Conservation (phyloP, 768 basidiomycete genomes). For the Tricholomella constricta region DNA sequence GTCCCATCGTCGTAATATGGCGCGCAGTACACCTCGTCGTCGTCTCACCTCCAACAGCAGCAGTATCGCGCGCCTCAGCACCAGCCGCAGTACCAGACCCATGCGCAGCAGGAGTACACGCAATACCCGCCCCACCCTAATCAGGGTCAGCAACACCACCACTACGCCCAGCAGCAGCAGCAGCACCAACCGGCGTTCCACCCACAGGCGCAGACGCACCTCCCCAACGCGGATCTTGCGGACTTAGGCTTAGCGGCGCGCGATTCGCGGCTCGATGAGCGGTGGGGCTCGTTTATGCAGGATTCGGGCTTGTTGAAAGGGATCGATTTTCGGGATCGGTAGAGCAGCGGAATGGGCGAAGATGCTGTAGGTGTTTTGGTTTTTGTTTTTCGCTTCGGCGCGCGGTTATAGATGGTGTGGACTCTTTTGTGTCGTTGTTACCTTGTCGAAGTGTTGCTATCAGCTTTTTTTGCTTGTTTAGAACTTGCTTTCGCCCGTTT, state of each 20-base stretch:
- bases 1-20: background rate
- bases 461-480: too few species aligned
- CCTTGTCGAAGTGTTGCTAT: too few species aligned
- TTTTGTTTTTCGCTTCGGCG: too few species aligned
- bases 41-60: background rate
- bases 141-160: slow-evolving; percentile 19
- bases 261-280: slow-evolving; percentile 54
- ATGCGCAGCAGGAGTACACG: slow-evolving; percentile 16
- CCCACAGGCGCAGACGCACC: slow-evolving; percentile 15
- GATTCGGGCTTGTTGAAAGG: slow-evolving; percentile 47
- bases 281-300: slow-evolving; percentile 65
- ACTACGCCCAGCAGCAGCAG: slow-evolving; percentile 7
- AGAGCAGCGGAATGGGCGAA: too few species aligned
- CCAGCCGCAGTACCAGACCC: slow-evolving; percentile 10
- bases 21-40: background rate
- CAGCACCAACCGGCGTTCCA: slow-evolving; percentile 7
- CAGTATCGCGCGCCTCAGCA: slow-evolving; percentile 1
- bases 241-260: slow-evolving; percentile 62
- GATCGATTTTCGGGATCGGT: slow-evolving; percentile 20
- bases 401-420: too few species aligned
- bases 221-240: slow-evolving; percentile 47
- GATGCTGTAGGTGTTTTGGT: too few species aligned
- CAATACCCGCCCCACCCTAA: slow-evolving; percentile 18
- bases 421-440: too few species aligned
- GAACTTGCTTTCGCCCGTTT: too few species aligned